Conservation (phyloP, 306 rosid species). For the Vicia sativa region DNA sequence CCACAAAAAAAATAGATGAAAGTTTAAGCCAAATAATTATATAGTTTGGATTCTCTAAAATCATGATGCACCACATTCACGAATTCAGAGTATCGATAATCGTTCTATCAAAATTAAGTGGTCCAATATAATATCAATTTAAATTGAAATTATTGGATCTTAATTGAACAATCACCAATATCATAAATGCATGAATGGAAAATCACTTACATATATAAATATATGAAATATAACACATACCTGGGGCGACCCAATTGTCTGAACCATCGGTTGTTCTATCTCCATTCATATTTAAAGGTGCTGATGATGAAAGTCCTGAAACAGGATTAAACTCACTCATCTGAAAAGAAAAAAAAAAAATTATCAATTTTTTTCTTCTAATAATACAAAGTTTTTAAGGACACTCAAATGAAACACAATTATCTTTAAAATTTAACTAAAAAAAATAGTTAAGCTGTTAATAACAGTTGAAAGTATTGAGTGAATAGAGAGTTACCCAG, state of each 20-base stretch:
- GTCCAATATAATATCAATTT: too few species aligned
- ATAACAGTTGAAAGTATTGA: background rate
- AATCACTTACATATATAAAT: background rate
- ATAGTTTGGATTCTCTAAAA: background rate
- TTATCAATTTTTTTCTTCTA: too few species aligned
- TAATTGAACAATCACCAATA: background rate
- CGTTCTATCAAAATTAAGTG: too few species aligned
- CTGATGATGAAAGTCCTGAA: constrained; percentile 46
- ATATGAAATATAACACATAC: constrained; percentile 20
- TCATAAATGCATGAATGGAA: background rate
- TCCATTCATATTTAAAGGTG: constrained; percentile 41
- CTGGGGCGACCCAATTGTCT: constrained; percentile 39
- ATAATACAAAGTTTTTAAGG: too few species aligned
- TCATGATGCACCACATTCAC: background rate
- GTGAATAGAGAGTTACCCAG: constrained; percentile 63
- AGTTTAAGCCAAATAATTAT: background rate
- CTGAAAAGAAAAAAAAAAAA: constrained; percentile 50
- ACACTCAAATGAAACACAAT: background rate
- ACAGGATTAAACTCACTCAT: constrained; percentile 60
- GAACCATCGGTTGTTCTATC: constrained; percentile 27
- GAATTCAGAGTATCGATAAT: background rate
- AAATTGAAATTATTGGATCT: background rate
- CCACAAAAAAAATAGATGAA: background rate
- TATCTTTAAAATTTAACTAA: background rate
- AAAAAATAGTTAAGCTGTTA: background rate